Evolutionary conservation across 441 rosid species (phyloP).

Genomic region (Populus hybrid): DNA sequence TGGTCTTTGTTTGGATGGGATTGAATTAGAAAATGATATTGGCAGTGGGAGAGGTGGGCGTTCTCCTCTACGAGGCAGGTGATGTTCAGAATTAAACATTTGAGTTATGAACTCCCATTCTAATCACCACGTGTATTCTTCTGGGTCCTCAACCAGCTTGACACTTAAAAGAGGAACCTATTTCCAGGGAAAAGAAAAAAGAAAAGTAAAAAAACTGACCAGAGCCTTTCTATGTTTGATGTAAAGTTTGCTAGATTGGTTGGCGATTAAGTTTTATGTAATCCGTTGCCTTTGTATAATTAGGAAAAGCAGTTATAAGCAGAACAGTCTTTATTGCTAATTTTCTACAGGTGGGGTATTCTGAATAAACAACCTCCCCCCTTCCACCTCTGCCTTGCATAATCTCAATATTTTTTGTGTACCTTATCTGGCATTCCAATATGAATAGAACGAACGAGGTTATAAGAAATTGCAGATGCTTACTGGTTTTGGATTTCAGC

Average conservation of each 20-base stretch:
- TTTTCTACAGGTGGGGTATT: slow-evolving; percentile 21
- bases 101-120: not conserved
- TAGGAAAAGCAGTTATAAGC: slow-evolving; percentile 11
- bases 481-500: not conserved
- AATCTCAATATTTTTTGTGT: too few species aligned
- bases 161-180: slow-evolving; percentile 18
- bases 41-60: slow-evolving; percentile 61
- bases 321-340: slow-evolving; percentile 3
- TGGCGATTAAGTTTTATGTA: slow-evolving; percentile 23
- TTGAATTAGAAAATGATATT: slow-evolving; percentile 60
- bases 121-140: slow-evolving; percentile 20
- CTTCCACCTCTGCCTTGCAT: not conserved
- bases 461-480: not conserved
- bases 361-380: slow-evolving; percentile 7
- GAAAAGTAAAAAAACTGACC: slow-evolving; percentile 3
- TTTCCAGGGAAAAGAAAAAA: slow-evolving; percentile 4
- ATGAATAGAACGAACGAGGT: not conserved
- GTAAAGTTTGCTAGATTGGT: slow-evolving; percentile 33
- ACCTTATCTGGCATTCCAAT: not conserved
- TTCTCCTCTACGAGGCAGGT: slow-evolving; percentile 75
- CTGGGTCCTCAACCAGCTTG: slow-evolving; percentile 12
- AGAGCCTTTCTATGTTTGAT: slow-evolving; percentile 13
- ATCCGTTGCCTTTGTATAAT: slow-evolving; percentile 26
- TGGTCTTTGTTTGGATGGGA: slow-evolving; percentile 55
- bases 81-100: slow-evolving; percentile 19